Base-by-base conservation (phyloP, 306 rosid genomes). In the Vigna hirtella region DNA sequence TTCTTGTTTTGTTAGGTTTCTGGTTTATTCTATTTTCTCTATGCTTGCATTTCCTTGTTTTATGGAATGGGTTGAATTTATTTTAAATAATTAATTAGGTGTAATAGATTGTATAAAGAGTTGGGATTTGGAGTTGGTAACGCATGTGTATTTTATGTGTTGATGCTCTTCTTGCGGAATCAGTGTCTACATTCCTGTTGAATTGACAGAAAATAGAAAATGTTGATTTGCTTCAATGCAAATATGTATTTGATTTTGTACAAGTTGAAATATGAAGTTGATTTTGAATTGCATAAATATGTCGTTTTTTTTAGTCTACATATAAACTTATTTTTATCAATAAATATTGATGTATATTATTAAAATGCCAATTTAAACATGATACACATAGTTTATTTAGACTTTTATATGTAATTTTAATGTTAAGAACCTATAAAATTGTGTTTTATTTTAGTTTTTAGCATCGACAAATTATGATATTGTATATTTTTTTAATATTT, bases 11-110 rank as follows among this genome's bases (percentile, higher is more conserved):
- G 26, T 66, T 22, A 9, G 24, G 51, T 52, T 58, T 57, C 30
- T 67, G 20, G 50, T 68, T 77, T 71, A 38, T 20, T 55, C 53
- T 1, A 9, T n/a, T 38, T 66, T 66, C 43, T 71, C 49, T 67
- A 56, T 57, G 9, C 26, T 12, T 42, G 47, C 47, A 42, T 42
- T 40, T 55, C 72, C 5, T 80, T 65, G 63, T 42, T 55, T 6
- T 71, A 15, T 32, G 17, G 50, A 18, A 15, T 1, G 10, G 6
- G 1, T 67, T 52, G 49, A 66, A 12, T 18, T 42, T 55, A 22
- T 4, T 47, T 66, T 18, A 10, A 9, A 49, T 51, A 40, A 30
- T 47, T 42, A 62, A 12, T 43, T 50, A 40, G 53, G 67, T 61
- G 20, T 43, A 38, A 18, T 8, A 1, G 36, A 11, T 59, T 67